Base-by-base conservation (phyloP, 1,284 basidiomycete genomes). In the Fistulinella cinereoalba region DNA sequence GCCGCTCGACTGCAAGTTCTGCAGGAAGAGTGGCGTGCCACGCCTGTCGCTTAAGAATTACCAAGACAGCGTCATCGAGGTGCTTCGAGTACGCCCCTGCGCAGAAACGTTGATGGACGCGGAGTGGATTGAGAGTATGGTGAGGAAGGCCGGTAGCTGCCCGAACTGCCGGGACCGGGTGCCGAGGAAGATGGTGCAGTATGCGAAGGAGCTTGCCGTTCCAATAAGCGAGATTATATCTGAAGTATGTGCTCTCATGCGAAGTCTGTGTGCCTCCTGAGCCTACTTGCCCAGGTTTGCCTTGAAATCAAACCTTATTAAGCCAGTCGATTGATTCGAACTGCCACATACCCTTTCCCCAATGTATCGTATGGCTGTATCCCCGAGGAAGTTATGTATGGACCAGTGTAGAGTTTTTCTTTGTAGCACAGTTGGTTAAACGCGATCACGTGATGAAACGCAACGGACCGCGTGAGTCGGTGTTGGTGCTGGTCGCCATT, bases 11-110 rank as follows among this genome's bases (percentile, higher is more conserved):
- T 64, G 62, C 64, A 64, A 64, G 45, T 51, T 64, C 27, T 64
- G 62, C 47, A 65, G 62, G 51, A 64, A 64, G 57, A 67, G 66
- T 43, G 62, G 62, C 2, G 32, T 64, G 18, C 54, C 66, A 21
- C 66, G 66, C 43, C 36, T 64, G 24, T 53, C 62, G 9, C 33
- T 64, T 7, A 68, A 64, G 49, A 56, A 34, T 25, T 64, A 64
- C 44, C 62, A 64, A 41, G 66, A 67, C 45, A 61, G 61, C 25
- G 66, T 68, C 12, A 64, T 64, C 18, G 64, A 68, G 8, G 53
- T 41, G 8, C 44, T 64, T 38, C 61, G 61, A 27, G 46, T 62
- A 22, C 62, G 62, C 15, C 62, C 62, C 7, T 67, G 62, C 32
- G 56, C 53, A 13, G 64, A 65, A 24, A 64, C 62, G 12, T 43